Evolutionary conservation across 352 stramenopile genomes (phyloP).

Genomic region (Phytophthora colocasiae): DNA sequence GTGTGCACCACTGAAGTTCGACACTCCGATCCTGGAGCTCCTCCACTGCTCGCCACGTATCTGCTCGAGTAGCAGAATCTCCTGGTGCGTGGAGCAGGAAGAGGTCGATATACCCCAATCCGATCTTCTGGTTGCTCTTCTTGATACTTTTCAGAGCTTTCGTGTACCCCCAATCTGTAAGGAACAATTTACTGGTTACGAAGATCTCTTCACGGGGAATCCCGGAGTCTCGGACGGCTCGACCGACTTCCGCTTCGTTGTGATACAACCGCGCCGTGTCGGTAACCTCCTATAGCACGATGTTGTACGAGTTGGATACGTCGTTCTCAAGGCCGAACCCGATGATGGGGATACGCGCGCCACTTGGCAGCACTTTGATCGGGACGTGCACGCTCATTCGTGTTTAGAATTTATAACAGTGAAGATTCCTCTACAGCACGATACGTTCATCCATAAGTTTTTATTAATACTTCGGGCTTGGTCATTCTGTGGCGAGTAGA

Average conservation of each 20-base stretch:
- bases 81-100: constrained; percentile 78
- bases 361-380: constrained; percentile 51
- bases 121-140: constrained; percentile 68
- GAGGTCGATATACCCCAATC: constrained; percentile 87
- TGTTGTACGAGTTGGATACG: constrained; percentile 61
- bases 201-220: constrained; percentile 82
- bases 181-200: constrained; percentile 85
- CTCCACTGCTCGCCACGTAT: constrained; percentile 65
- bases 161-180: constrained; percentile 72
- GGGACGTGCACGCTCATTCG: constrained; percentile 22
- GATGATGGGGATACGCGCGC: constrained; percentile 53
- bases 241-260: constrained; percentile 87
- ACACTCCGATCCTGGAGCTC: constrained; percentile 76
- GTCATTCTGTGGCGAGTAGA: constrained; percentile 36
- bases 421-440: constrained; percentile 8
- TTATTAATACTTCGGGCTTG: neutral
- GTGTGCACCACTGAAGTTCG: constrained; percentile 90
- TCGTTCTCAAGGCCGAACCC: constrained; percentile 63
- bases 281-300: constrained; percentile 71
- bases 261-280: constrained; percentile 89
- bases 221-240: constrained; percentile 71
- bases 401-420: constrained; percentile 12
- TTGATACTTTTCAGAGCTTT: constrained; percentile 59
- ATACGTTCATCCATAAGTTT: constrained; percentile 15
- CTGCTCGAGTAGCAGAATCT: constrained; percentile 43